Percentiles rank a stretch among this genome's conserved stretches.
Conservation (phyloP, 169 alveolate genomes). For the Fabrea salina region DNA sequence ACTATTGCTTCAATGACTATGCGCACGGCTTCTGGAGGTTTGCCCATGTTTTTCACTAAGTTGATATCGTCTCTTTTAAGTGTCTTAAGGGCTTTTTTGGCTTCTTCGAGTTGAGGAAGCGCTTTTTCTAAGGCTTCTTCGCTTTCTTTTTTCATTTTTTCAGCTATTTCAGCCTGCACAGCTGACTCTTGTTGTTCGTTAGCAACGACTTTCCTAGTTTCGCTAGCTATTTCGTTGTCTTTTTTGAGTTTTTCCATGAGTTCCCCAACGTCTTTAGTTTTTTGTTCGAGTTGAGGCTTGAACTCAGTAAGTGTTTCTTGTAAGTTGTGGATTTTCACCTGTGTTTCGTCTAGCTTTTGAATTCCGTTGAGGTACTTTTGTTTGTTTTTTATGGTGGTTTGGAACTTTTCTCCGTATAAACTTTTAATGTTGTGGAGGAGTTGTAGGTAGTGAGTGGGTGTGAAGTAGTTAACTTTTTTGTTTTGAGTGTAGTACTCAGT, state of each 20-base stretch:
- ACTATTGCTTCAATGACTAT: constrained; percentile 80
- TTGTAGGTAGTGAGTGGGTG: constrained; percentile 35
- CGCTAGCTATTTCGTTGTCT: constrained; percentile 62
- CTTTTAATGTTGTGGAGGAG: constrained; percentile 11
- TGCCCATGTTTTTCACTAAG: constrained; percentile 55
- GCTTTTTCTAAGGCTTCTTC: constrained; percentile 66
- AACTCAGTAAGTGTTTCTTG: constrained; percentile 45
- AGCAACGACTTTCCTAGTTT: constrained; percentile 52
- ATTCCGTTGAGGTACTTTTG: constrained; percentile 70
- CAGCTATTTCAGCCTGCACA: constrained; percentile 70
- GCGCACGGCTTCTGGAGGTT: constrained; percentile 84
- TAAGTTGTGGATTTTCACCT: constrained; percentile 62
- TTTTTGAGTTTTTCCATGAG: constrained; percentile 54
- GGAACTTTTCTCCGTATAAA: neutral
- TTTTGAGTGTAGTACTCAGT: neutral
- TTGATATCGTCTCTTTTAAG: constrained; percentile 56
- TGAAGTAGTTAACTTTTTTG: neutral
- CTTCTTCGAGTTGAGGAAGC: constrained; percentile 61
- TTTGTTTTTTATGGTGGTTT: constrained; percentile 29
- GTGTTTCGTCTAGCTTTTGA: constrained; percentile 66
- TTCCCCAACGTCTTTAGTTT: constrained; percentile 55
- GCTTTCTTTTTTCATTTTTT: constrained; percentile 69
- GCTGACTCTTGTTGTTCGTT: constrained; percentile 73
- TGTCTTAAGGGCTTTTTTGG: constrained; percentile 53
- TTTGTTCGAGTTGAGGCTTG: constrained; percentile 50